These are phyloP conservation scores for Lasiodiplodia hormozganensis DNA, from an alignment of 2,329 filamentous ascomycete species.

Conservation along the genomic window DNA sequence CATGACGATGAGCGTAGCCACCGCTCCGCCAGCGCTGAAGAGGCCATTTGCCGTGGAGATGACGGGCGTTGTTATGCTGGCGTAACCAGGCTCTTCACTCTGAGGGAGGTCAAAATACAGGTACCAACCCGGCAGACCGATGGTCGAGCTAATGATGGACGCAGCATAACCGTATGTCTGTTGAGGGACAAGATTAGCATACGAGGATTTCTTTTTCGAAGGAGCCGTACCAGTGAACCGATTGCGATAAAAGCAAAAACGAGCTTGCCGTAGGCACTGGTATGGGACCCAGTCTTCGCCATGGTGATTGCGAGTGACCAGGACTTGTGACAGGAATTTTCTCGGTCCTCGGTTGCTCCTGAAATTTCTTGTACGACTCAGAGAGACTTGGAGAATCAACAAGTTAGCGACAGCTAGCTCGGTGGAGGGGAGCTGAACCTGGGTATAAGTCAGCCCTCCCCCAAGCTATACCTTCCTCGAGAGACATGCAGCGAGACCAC, in stretches of 20 bases:
- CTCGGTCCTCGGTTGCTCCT: neutral
- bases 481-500: slow-evolving; percentile 16
- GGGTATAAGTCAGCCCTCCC: slow-evolving; percentile 14
- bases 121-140: slow-evolving; percentile 62
- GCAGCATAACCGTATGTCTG: slow-evolving; percentile 59
- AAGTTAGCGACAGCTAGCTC: slow-evolving; percentile 14
- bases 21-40: slow-evolving; percentile 57
- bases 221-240: slow-evolving; percentile 34
- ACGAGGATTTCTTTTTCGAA: neutral
- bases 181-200: neutral
- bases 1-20: slow-evolving; percentile 58
- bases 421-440: slow-evolving; percentile 14
- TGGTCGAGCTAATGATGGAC: slow-evolving; percentile 59
- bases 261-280: slow-evolving; percentile 33
- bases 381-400: neutral
- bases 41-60: slow-evolving; percentile 59
- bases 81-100: slow-evolving; percentile 54
- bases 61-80: slow-evolving; percentile 53
- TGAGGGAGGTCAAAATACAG: slow-evolving; percentile 56
- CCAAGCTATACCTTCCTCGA: slow-evolving; percentile 15
- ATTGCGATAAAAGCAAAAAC: slow-evolving; percentile 34
- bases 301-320: neutral
- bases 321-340: neutral
- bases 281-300: slow-evolving; percentile 32
- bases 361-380: neutral